phyloP scores from a whole-genome alignment of 768 basidiomycete species.

The Rickenella mellea region DNA sequence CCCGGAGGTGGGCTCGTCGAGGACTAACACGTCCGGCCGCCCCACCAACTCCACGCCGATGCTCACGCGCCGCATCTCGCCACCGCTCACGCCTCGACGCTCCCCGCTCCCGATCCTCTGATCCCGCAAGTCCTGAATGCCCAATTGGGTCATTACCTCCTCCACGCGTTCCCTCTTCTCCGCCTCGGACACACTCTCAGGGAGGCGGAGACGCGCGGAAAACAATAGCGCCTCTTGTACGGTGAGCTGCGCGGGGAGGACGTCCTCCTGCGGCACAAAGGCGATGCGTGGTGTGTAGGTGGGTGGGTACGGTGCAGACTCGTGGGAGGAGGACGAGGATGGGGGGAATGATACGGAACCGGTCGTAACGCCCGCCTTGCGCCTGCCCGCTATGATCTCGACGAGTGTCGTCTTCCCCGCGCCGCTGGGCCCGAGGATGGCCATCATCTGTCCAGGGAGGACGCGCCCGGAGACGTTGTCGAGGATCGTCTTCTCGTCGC shows the following conservation, averaged over 20 bases:
- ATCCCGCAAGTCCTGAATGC: conserved; percentile 60
- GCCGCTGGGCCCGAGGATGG: conserved; percentile 89
- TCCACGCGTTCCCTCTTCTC: conserved; percentile 62
- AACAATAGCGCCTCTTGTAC: conserved; percentile 78
- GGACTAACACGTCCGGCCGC: conserved; percentile 71
- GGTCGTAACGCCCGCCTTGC: conserved; percentile 59
- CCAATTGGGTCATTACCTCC: conserved; percentile 66
- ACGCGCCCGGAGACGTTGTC: conserved; percentile 62
- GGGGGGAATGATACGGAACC: conserved; percentile 57
- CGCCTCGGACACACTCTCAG: conserved; percentile 54
- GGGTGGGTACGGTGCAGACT: too few species aligned
- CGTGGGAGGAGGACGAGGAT: conserved; percentile 9
- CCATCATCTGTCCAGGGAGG: conserved; percentile 77
- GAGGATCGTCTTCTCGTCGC: conserved; percentile 56
- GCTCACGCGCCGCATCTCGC: conserved; percentile 83
- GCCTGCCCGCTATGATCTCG: conserved; percentile 80
- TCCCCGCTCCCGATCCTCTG: conserved; percentile 67
- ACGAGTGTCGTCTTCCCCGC: conserved; percentile 90
- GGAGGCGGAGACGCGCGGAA: conserved; percentile 76
- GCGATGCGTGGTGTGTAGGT: conserved; percentile 46
- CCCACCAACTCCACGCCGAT: conserved; percentile 87
- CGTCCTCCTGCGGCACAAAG: conserved; percentile 83
- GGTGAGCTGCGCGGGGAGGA: conserved; percentile 71
- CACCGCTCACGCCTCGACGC: conserved; percentile 79
- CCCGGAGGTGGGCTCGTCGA: conserved; percentile 82